Evolutionary conservation across 441 rosid genomes (phyloP).

Genomic region (Raphanus hybrid): DNA sequence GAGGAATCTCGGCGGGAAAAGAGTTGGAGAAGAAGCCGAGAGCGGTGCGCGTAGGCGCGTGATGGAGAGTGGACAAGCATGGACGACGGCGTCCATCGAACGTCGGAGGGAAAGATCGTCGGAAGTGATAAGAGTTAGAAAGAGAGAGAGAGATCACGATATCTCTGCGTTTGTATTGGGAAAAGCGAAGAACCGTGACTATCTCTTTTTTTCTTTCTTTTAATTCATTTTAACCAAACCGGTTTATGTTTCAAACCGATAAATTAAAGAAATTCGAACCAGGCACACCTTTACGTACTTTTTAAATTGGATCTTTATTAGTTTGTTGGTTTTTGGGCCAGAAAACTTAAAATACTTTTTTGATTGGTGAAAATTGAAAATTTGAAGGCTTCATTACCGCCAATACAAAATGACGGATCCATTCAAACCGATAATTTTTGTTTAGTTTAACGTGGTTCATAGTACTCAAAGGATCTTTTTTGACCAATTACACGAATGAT

Average conservation of each 20-base stretch:
- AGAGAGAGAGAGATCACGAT: neutral
- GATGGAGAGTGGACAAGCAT: conserved; percentile 41
- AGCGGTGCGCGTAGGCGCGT: conserved; percentile 45
- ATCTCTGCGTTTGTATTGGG: conserved; percentile 32
- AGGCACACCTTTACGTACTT: neutral
- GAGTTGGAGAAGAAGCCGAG: conserved; percentile 26
- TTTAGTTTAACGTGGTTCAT: too few species aligned
- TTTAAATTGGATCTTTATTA: too few species aligned
- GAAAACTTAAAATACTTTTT: too few species aligned
- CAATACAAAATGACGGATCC: too few species aligned
- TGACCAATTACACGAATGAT: too few species aligned
- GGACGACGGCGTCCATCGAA: conserved; percentile 60
- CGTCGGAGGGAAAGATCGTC: conserved; percentile 29
- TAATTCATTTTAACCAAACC: conserved; percentile 23
- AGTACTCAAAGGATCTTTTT: too few species aligned
- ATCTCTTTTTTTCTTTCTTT: neutral
- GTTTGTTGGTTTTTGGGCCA: too few species aligned
- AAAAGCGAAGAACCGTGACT: conserved; percentile 30
- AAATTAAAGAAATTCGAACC: neutral
- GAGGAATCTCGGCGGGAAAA: conserved; percentile 39
- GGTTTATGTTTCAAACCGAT: conserved; percentile 16
- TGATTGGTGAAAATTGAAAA: too few species aligned
- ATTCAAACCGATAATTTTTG: too few species aligned
- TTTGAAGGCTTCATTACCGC: neutral
- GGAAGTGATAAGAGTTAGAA: neutral